phyloP scores from a whole-genome alignment of 257 asterid genomes.

The Dorcoceras hygrometricum region DNA sequence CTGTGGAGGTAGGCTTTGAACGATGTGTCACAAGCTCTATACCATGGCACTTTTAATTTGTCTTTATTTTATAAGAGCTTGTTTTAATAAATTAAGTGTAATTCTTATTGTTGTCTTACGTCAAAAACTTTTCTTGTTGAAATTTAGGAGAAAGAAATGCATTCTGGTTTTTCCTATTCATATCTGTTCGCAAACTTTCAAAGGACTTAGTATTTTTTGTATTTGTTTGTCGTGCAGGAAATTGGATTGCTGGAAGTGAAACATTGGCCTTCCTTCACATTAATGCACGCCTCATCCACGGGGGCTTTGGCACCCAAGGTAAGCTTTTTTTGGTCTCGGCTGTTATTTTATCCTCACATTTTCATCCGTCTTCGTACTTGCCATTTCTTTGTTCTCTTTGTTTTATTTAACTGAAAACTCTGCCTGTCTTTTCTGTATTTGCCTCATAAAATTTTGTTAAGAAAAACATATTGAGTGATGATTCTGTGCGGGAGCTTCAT shows the following conservation, averaged over 20 bases:
- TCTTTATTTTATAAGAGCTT: conserved; percentile 5
- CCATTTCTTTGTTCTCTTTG: conserved; percentile 9
- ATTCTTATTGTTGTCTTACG: conserved; percentile 8
- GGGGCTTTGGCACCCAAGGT: conserved; percentile 93
- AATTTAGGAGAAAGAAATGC: conserved; percentile 5
- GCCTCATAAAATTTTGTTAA: conserved; percentile 10
- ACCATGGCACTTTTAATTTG: conserved; percentile 3
- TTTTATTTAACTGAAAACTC: background rate
- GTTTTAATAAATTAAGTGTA: background rate
- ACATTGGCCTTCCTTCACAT: conserved; percentile 94
- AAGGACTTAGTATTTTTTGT: conserved; percentile 15
- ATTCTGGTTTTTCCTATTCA: background rate
- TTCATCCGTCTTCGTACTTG: conserved; percentile 8
- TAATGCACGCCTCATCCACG: conserved; percentile 90
- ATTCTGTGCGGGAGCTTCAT: background rate
- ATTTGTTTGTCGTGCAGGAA: conserved; percentile 49
- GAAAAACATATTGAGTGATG: background rate
- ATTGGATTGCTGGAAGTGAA: conserved; percentile 95
- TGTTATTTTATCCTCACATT: background rate
- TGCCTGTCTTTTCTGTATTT: background rate
- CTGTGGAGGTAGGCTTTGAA: conserved; percentile 8
- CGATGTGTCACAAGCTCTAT: background rate
- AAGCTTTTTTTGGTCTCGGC: conserved; percentile 16
- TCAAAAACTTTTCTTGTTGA: too few relatives aligned
- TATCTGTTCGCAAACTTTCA: background rate